Evolutionary conservation across 2,329 filamentous ascomycete species (phyloP), one percentile per base, ranked within the genome.

Genomic region (Elsinoe arachidis): DNA sequence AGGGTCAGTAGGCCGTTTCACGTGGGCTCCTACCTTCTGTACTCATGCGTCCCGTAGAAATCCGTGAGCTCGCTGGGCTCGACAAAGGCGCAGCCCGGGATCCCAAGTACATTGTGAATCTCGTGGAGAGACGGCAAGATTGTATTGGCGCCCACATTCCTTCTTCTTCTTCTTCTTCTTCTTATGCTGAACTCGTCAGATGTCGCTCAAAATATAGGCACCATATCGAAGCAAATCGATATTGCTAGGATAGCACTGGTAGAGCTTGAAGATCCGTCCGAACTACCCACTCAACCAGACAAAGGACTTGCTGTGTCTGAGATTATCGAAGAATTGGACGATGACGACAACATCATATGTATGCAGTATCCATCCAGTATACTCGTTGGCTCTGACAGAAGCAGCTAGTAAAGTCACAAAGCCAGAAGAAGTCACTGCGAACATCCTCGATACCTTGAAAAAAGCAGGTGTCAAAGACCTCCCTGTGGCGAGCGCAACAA

Each of bases 271-370:
- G 62, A 60, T 14, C 59, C 61, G 51, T 61, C 61, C n/a, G 56
- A 76, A 79, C 44, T 77, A 76, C 55, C 53, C 38, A 49, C 55
- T 12, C 55, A 59, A 37, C 83, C 87, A 60, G 86, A 87, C 60
- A 83, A 84, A 11, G 85, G 84, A 1, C 75, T 90, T 54, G 88
- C 90, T 0, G 81, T 97, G 59, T 91, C 87, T 33, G 93, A 97
- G 65, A 97, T 99, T 62, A 78, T 90, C 56, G 93, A 99, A 72
- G 84, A 95, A 73, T 76, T 97, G 21, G 93, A 97, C 67, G 91
- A 96, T 7, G 82, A 95, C 10, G 93, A 85, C 57, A 93, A 95
- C 66, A 80, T 97, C 3, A 72, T 96, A 52, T 87, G 59, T 61
- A 37, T 41, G 57, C 23, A 11, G 9, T 35, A 3, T n/a, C 2